phyloP scores from a whole-genome alignment of 768 basidiomycete genomes.

The Leccinum fibrillosum region DNA sequence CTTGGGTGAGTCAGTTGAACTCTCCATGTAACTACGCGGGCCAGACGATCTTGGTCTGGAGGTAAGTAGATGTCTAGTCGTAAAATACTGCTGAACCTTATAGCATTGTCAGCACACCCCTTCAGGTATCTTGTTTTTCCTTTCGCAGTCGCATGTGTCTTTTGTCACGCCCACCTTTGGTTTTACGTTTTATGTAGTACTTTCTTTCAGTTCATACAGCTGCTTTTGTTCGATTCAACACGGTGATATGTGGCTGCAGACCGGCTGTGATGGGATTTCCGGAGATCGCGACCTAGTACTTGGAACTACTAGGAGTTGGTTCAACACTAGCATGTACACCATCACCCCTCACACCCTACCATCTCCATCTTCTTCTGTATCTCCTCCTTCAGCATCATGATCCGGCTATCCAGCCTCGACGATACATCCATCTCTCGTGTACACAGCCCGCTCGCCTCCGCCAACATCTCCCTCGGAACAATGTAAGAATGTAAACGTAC shows the following conservation, averaged over 20 bases:
- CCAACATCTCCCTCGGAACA: conserved; percentile 43
- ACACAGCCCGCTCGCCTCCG: conserved; percentile 44
- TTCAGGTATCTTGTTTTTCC: conserved; percentile 55
- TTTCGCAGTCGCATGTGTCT: conserved; percentile 1
- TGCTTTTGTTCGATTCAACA: too few species aligned
- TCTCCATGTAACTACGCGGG: too few species aligned
- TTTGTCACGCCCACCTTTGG: not conserved
- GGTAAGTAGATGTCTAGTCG: too few species aligned
- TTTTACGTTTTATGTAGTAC: conserved; percentile 54
- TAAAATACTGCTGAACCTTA: too few species aligned
- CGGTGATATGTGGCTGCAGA: too few species aligned
- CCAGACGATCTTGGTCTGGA: too few species aligned
- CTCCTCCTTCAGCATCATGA: conserved; percentile 69
- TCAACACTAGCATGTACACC: not conserved
- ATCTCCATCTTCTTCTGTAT: conserved; percentile 59
- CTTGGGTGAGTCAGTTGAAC: too few species aligned
- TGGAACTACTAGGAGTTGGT: too few species aligned
- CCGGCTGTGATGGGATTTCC: too few species aligned
- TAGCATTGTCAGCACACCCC: conserved; percentile 74
- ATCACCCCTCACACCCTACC: conserved; percentile 25
- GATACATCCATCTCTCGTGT: conserved; percentile 59
- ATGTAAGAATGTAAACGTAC: too few species aligned
- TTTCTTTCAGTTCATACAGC: too few species aligned
- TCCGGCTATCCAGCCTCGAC: conserved; percentile 65
- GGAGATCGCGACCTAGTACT: too few species aligned